phyloP scores from a whole-genome alignment of 345 rosid genomes.

The Acer campestre region DNA sequence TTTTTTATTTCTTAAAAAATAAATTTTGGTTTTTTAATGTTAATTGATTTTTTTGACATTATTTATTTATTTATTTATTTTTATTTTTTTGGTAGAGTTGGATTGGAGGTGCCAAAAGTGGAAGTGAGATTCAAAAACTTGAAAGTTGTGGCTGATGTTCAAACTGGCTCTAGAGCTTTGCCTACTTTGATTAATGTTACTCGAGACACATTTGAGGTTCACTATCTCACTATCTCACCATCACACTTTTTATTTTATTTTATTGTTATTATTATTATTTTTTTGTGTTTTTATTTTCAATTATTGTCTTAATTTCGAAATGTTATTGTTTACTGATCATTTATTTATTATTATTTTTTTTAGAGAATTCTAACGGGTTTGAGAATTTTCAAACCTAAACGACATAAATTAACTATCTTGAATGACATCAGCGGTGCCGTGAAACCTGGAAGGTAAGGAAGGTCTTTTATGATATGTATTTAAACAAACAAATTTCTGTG shows the following conservation, averaged over 20 bases:
- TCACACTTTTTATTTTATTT: not conserved
- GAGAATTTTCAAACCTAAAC: constrained; percentile 50
- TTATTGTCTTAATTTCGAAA: not conserved
- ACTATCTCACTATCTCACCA: no score
- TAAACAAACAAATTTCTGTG: no score
- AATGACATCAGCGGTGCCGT: constrained; percentile 65
- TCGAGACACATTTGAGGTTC: constrained; percentile 70
- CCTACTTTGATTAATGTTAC: constrained; percentile 75
- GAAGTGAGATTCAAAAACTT: constrained; percentile 76
- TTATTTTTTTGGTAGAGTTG: constrained; percentile 71
- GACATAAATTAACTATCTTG: constrained; percentile 53
- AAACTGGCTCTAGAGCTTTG: constrained; percentile 76
- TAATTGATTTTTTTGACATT: not conserved
- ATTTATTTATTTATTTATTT: not conserved
- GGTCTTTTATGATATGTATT: not conserved
- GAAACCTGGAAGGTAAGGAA: constrained; percentile 70
- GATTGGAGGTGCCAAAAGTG: constrained; percentile 69
- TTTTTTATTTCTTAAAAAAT: not conserved
- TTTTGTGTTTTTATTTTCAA: not conserved
- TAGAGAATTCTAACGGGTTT: constrained; percentile 46
- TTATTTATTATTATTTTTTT: not conserved
- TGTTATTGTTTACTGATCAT: not conserved
- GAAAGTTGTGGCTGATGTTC: constrained; percentile 61
- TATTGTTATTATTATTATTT: not conserved
- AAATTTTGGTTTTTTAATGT: not conserved